Evolutionary conservation across 768 basidiomycete genomes (phyloP).

Genomic region (Xerocomellus dryophilus): DNA sequence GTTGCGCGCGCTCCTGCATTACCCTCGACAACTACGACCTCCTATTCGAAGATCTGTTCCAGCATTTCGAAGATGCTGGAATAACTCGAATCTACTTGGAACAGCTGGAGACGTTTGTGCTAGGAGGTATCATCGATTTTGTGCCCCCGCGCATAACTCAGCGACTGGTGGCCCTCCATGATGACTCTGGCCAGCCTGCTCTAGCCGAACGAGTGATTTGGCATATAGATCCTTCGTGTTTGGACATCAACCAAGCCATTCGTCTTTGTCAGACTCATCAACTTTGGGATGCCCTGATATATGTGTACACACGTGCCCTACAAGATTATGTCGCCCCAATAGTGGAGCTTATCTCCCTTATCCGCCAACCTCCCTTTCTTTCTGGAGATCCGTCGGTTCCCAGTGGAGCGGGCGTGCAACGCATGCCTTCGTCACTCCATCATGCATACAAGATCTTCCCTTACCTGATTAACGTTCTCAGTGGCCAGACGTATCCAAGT

Average conservation of each 20-base stretch:
- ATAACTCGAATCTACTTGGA: slow-evolving; percentile 82
- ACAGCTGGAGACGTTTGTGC: slow-evolving; percentile 78
- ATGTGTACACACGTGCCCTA: slow-evolving; percentile 87
- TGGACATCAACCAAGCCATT: slow-evolving; percentile 94
- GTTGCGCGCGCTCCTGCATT: slow-evolving; percentile 76
- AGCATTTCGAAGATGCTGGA: slow-evolving; percentile 79
- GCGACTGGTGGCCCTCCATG: slow-evolving; percentile 74
- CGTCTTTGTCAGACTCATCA: slow-evolving; percentile 76
- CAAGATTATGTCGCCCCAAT: slow-evolving; percentile 87
- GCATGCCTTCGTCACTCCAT: slow-evolving; percentile 36
- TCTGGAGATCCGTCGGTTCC: not conserved
- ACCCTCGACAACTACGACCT: slow-evolving; percentile 80
- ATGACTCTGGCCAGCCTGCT: slow-evolving; percentile 64
- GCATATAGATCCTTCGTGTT: slow-evolving; percentile 87
- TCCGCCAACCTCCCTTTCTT: slow-evolving; percentile 43
- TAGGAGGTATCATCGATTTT: slow-evolving; percentile 65
- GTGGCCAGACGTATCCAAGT: slow-evolving; percentile 85
- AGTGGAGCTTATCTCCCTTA: slow-evolving; percentile 76
- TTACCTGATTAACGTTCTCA: slow-evolving; percentile 77
- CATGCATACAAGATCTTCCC: slow-evolving; percentile 92
- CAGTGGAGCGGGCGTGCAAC: slow-evolving; percentile 15
- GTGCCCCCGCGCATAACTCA: slow-evolving; percentile 90
- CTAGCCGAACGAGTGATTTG: slow-evolving; percentile 88
- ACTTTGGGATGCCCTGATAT: slow-evolving; percentile 91
- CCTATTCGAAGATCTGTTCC: slow-evolving; percentile 91